Base-by-base conservation (phyloP, 805 yeast species). In the Ogataea henricii region DNA sequence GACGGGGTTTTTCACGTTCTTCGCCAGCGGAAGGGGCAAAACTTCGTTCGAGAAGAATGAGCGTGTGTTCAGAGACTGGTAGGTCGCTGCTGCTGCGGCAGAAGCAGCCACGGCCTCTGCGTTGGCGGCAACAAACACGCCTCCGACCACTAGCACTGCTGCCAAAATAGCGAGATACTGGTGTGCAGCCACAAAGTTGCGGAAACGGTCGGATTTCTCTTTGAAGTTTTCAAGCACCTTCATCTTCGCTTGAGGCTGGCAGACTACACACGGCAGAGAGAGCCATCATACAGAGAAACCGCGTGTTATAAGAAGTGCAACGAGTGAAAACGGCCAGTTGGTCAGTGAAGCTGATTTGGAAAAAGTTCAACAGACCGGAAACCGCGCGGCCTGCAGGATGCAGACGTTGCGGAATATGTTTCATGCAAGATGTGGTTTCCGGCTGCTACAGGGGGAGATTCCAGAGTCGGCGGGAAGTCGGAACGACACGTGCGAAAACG, bases 1-100 rank as follows among this genome's bases (percentile, higher is more conserved):
- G n/a, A 36, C 14, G 13, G 52, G 46, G 20, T 48, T 48, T 21
- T 52, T 51, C 9, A 43, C 43, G 43, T 55, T 45, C 39, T 46
- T 51, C 12, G 37, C 35, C 23, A 36, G 33, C 6, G 43, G 42
- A 14, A 26, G 33, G 2, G 42, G 42, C 22, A 39, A 26, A 17
- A 39, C 42, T 18, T 39, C 20, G 18, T 39, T 25, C 4, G 34
- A 26, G 12, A 20, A 17, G 23, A 34, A 34, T 4, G 42, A 17
- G 6, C 23, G 14, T 3, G 30, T 3, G 12, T 9, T 27, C 20
- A 39, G 16, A 5, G 42, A 18, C 14, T 39, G 42, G 23, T 25
- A 39, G 3, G 42, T n/a, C 8, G 27, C 34, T 17, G 42, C 30
- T 23, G 40, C 17, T 5, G 23, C 22, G 8, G 37, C 23, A 2